Conservation (phyloP, 495 filamentous ascomycete genomes). For the Penicillium chermesinum region DNA sequence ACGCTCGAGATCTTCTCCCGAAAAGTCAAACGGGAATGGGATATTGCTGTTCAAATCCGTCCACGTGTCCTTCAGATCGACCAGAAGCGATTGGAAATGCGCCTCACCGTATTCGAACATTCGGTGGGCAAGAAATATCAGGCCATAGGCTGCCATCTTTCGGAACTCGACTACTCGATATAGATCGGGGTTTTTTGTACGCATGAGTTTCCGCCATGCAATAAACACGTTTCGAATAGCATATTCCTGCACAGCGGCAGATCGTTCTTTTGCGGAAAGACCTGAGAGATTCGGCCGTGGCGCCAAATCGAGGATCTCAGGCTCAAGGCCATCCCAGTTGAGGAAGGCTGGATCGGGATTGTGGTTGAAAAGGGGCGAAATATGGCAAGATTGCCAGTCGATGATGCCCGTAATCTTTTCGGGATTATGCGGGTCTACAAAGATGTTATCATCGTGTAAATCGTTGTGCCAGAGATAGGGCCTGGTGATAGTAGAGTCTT, state of each 20-base stretch:
- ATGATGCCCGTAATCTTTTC: slow-evolving; percentile 33
- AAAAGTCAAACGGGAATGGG: slow-evolving; percentile 31
- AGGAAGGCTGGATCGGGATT: slow-evolving; percentile 29
- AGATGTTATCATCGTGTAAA: slow-evolving; percentile 39
- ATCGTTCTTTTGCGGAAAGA: slow-evolving; percentile 21
- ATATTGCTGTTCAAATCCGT: slow-evolving; percentile 14
- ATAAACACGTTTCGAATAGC: slow-evolving; percentile 25
- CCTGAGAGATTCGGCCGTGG: slow-evolving; percentile 17
- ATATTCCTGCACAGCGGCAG: slow-evolving; percentile 20
- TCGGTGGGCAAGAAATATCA: slow-evolving; percentile 32
- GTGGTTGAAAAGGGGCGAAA: slow-evolving; percentile 35
- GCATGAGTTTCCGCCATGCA: slow-evolving; percentile 32
- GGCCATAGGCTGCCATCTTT: slow-evolving; percentile 25
- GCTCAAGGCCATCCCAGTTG: slow-evolving; percentile 28
- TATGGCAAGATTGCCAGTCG: slow-evolving; percentile 35
- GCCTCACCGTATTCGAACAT: slow-evolving; percentile 36
- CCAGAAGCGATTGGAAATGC: slow-evolving; percentile 29
- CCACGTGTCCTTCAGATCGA: slow-evolving; percentile 30
- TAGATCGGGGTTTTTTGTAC: slow-evolving; percentile 24
- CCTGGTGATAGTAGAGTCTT: slow-evolving; percentile 23
- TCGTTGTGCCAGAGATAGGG: slow-evolving; percentile 38
- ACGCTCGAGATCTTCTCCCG: slow-evolving; percentile 20
- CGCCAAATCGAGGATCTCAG: slow-evolving; percentile 24
- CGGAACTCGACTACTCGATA: slow-evolving; percentile 26
- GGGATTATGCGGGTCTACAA: slow-evolving; percentile 30